phyloP scores from a whole-genome alignment of 345 rosid species.

The Eucalyptus sideroxylon region DNA sequence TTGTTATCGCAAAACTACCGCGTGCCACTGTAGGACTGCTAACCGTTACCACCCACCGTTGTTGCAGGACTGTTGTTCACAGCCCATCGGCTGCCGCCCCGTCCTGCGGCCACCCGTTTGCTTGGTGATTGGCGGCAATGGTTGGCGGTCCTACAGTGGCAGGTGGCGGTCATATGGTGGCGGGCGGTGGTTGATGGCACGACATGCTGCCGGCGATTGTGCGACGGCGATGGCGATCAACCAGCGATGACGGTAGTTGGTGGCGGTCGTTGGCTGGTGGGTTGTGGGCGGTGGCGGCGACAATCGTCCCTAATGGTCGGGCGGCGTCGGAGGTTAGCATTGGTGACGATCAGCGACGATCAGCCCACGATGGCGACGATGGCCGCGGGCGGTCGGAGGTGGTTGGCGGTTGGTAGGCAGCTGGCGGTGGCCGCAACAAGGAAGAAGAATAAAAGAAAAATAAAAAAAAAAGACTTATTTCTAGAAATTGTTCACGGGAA shows the following conservation, averaged over 20 bases:
- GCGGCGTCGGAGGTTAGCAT: fast-evolving
- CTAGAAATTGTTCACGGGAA: too few species aligned
- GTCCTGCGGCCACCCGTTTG: too few species aligned
- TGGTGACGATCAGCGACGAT: fast-evolving
- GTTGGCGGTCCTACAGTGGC: fast-evolving
- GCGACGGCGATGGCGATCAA: fast-evolving
- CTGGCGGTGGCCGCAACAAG: fast-evolving
- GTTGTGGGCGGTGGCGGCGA: too few species aligned
- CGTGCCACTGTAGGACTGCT: fast-evolving
- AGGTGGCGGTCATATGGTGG: too few species aligned
- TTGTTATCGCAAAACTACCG: fast-evolving
- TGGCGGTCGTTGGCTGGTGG: too few species aligned
- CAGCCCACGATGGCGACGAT: too few species aligned
- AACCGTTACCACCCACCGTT: fast-evolving
- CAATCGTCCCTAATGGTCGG: fast-evolving
- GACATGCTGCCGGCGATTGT: fast-evolving
- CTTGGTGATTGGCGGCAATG: fast-evolving
- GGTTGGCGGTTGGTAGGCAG: too few species aligned
- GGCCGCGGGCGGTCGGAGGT: fast-evolving
- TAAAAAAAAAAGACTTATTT: too few species aligned
- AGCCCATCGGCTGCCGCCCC: too few species aligned
- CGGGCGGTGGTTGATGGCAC: fast-evolving
- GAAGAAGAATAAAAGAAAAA: too few species aligned
- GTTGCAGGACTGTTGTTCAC: fast-evolving
- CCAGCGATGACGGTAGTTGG: too few species aligned